These are phyloP conservation scores for Gossypium gossypioides DNA, from an alignment of 441 rosid genomes.

Conservation along the genomic window DNA sequence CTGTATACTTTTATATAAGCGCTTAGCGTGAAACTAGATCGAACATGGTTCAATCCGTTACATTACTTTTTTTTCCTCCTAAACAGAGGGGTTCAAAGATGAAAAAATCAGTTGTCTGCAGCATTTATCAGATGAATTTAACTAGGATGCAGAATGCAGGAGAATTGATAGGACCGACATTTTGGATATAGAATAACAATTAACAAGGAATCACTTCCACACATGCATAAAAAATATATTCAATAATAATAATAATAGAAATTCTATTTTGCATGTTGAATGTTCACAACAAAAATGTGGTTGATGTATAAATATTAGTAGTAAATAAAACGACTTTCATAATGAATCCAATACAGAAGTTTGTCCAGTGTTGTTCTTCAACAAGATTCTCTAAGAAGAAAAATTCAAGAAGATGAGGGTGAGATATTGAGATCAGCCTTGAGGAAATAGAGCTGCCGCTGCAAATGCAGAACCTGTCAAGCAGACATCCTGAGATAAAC, in stretches of 20 bases:
- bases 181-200: not conserved
- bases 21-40: too few relatives aligned
- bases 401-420: conserved; percentile 1
- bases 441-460: conserved; percentile 21
- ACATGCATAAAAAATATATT: not conserved
- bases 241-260: not conserved
- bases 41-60: too few relatives aligned
- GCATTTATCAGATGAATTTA: not conserved
- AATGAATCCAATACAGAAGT: not conserved
- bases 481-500: not conserved
- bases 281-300: not conserved
- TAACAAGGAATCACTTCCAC: too few relatives aligned
- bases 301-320: not conserved
- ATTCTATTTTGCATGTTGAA: not conserved
- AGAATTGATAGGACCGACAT: not conserved
- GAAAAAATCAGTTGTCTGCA: not conserved
- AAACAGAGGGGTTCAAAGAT: not conserved
- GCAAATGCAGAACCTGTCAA: conserved; percentile 24
- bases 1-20: too few relatives aligned
- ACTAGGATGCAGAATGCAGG: not conserved
- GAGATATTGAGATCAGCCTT: conserved; percentile 16
- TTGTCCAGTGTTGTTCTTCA: not conserved
- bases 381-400: not conserved
- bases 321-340: not conserved
- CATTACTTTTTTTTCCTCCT: not conserved